Evolutionary conservation across 176 grass and related monocot genomes (phyloP).

Genomic region (Leersia perrieri): DNA sequence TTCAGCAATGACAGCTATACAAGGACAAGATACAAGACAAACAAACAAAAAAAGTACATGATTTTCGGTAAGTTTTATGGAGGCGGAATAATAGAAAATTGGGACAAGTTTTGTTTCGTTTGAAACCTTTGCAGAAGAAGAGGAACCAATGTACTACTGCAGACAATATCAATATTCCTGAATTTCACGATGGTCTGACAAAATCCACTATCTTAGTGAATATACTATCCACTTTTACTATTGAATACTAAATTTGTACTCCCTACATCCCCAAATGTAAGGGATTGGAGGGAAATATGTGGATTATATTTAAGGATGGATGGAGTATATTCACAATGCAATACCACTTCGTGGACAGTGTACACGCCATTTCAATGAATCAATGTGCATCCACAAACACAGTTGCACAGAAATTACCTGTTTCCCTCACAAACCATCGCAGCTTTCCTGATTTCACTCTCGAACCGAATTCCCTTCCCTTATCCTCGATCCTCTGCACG

Average conservation of each 20-base stretch:
- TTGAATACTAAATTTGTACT: background rate
- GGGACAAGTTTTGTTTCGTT: background rate
- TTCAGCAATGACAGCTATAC: constrained; percentile 6
- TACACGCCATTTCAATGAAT: background rate
- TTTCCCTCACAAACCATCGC: constrained; percentile 89
- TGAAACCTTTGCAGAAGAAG: background rate
- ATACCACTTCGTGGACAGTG: background rate
- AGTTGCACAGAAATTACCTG: constrained; percentile 56
- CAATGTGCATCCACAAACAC: background rate
- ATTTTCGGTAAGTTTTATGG: background rate
- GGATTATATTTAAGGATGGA: too few relatives aligned
- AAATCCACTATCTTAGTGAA: background rate
- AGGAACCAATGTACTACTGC: background rate
- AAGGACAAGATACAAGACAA: background rate
- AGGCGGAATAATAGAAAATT: background rate
- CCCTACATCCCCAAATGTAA: too few relatives aligned
- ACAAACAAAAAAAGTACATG: background rate
- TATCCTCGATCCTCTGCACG: constrained; percentile 82
- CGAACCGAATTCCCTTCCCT: constrained; percentile 74
- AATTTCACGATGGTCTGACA: background rate
- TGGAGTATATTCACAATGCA: background rate
- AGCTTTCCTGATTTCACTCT: constrained; percentile 78
- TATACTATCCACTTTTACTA: background rate
- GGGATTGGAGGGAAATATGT: too few relatives aligned
- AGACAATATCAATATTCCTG: background rate